These are phyloP conservation scores for Aspergillus aculeatus DNA, from an alignment of 2,329 filamentous ascomycete genomes.

Conservation along the genomic window DNA sequence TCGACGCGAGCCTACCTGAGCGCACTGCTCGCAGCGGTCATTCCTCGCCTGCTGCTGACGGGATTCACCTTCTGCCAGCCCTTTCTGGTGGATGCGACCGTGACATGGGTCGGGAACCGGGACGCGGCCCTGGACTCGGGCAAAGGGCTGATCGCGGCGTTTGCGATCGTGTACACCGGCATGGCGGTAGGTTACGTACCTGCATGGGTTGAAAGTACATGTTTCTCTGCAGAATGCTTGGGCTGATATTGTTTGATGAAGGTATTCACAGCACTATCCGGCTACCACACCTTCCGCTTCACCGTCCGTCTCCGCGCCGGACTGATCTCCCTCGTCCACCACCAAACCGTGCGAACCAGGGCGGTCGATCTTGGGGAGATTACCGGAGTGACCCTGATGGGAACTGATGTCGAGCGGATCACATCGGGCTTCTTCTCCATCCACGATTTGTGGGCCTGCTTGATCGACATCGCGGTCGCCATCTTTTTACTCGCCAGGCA, in stretches of 20 bases:
- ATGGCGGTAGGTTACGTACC: constrained; percentile 22
- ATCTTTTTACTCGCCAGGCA: constrained; percentile 35
- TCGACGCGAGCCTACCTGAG: not conserved
- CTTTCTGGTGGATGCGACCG: constrained; percentile 28
- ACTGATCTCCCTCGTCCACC: constrained; percentile 46
- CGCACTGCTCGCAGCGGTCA: constrained; percentile 12
- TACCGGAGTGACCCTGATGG: constrained; percentile 47
- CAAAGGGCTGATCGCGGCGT: constrained; percentile 33
- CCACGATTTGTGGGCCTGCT: constrained; percentile 37
- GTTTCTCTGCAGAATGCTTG: no score
- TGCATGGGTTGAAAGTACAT: no score
- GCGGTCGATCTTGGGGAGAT: constrained; percentile 34
- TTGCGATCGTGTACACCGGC: constrained; percentile 31
- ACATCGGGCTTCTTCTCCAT: constrained; percentile 21
- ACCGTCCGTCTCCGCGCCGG: constrained; percentile 31
- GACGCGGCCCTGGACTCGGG: constrained; percentile 20
- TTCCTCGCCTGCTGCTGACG: constrained; percentile 19
- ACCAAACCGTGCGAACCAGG: constrained; percentile 41
- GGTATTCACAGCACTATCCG: constrained; percentile 25
- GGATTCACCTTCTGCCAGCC: constrained; percentile 30
- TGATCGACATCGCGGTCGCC: constrained; percentile 39
- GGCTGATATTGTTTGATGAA: not conserved
- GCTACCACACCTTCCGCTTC: constrained; percentile 29
- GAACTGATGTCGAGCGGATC: constrained; percentile 43
- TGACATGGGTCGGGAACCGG: constrained; percentile 14